Evolutionary conservation across 2,329 filamentous ascomycete species (phyloP).

Genomic region (Trichoderma sp.): DNA sequence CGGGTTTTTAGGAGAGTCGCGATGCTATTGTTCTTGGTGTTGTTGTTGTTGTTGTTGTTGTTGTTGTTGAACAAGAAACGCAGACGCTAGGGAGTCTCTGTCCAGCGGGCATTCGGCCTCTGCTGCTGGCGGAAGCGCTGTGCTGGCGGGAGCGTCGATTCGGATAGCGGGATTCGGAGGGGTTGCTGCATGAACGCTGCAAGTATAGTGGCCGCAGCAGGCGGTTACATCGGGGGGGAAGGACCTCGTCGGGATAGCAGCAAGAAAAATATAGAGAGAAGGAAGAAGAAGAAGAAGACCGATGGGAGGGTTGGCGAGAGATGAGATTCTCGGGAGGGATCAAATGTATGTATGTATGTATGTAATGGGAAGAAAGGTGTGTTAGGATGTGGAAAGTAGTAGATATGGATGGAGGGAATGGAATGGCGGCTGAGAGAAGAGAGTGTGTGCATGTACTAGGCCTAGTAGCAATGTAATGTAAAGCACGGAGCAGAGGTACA

Average conservation of each 20-base stretch:
- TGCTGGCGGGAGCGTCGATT: constrained; percentile 10
- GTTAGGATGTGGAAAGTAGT: not conserved
- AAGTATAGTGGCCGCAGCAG: constrained; percentile 14
- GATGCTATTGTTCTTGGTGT: not conserved
- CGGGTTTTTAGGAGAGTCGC: not conserved
- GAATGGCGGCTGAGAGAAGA: not conserved
- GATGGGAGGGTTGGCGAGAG: not conserved
- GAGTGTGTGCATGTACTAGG: not conserved
- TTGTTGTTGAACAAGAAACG: not conserved
- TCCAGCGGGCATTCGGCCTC: constrained; percentile 16
- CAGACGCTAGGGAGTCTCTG: constrained; percentile 9
- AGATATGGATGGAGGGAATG: not conserved
- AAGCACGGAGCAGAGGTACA: not conserved
- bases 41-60: not conserved
- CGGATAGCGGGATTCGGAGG: constrained; percentile 18
- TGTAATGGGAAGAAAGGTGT: not conserved
- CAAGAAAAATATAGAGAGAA: not conserved
- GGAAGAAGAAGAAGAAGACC: not conserved
- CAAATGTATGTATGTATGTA: not conserved
- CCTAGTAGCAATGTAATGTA: not conserved
- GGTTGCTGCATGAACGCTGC: constrained; percentile 20
- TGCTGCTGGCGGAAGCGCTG: constrained; percentile 14
- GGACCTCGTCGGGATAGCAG: not conserved
- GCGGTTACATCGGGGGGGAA: constrained; percentile 8
- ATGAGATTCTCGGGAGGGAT: not conserved